Base-by-base conservation (phyloP, 169 alveolate species). In the Plasmodium cynomolgi region DNA sequence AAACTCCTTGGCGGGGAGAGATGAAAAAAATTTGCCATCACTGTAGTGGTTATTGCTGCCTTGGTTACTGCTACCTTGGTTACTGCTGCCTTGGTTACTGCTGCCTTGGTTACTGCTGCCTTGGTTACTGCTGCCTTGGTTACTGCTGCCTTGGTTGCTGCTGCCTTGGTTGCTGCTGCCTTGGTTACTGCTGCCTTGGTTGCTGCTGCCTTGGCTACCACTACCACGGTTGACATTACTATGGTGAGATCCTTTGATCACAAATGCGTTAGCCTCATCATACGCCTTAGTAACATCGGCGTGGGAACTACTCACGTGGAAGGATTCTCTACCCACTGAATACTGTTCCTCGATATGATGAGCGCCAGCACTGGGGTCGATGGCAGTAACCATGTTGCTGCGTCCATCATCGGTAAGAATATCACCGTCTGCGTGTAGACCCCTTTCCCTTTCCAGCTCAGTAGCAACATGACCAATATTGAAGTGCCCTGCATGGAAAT, bases 361-460 rank as follows among this genome's bases (percentile, higher is more conserved):
- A 50, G 62, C 23, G 17, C 62, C 2, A 50, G 23, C 62, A 4
- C 62, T 50, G 62, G 62, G 62, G 23, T 50, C 26, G 26, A 13
- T 50, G 23, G 23, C 26, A 50, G 9, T 13, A 50, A 15, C 23
- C 23, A 1, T 3, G 62, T 50, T 50, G 23, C 62, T 50, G 62
- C 20, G 62, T 50, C 23, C 62, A 15, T 50, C 62, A 15, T 50
- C 62, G 23, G 62, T 17, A 17, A 2, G 62, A 68, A 26, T 68
- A 68, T 4, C 37, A 68, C 6, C 37, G n/a, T 68, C n/a, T 68
- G 77, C 0, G 17, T 75, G 26, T 34, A 83, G 29, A 62, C 74
- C 74, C 39, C 47, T 34, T 44, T 74, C 74, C 39, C 47, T 34
- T 44, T 74, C 44, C n/a, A n/a, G 15, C n/a, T 86, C 81, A 86